Evolutionary conservation across 129 eudicot species (phyloP).

Genomic region (Oenanthe sinensis): DNA sequence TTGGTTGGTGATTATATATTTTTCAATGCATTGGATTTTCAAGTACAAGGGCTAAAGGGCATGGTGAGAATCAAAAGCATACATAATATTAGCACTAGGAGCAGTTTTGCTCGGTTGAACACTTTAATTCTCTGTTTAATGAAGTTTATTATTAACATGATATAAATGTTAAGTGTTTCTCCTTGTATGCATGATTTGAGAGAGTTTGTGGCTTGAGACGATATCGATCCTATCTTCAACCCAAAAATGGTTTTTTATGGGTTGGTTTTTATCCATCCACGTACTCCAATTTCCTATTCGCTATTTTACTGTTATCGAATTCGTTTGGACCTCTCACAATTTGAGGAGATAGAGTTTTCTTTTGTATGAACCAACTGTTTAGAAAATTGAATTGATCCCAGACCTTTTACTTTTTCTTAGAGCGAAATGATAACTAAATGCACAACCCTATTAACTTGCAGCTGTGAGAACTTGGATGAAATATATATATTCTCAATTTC

Average conservation of each 20-base stretch:
- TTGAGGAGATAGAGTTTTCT: background rate
- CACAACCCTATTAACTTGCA: background rate
- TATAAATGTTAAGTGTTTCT: background rate
- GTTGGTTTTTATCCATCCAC: background rate
- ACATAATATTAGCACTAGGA: background rate
- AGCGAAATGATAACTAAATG: background rate
- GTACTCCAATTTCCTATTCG: background rate
- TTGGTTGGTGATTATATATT: background rate
- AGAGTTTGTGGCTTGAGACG: background rate
- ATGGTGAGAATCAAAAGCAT: too few relatives aligned
- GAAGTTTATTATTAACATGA: background rate
- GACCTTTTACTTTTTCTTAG: background rate
- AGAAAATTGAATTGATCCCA: background rate
- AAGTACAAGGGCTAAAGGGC: background rate
- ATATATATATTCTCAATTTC: background rate
- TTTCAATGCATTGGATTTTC: background rate
- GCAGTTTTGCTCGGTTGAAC: background rate
- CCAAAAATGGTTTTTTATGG: background rate
- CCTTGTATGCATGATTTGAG: background rate
- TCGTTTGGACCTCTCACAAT: background rate
- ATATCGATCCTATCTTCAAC: background rate
- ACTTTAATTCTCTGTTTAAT: background rate
- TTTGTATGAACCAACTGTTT: background rate
- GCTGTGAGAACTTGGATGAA: background rate
- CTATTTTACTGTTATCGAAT: background rate